A percentile compares a stretch with the other conserved stretches of the same genome.
Conservation (phyloP, 139 green algal genomes). For the Chlorella sp. region DNA sequence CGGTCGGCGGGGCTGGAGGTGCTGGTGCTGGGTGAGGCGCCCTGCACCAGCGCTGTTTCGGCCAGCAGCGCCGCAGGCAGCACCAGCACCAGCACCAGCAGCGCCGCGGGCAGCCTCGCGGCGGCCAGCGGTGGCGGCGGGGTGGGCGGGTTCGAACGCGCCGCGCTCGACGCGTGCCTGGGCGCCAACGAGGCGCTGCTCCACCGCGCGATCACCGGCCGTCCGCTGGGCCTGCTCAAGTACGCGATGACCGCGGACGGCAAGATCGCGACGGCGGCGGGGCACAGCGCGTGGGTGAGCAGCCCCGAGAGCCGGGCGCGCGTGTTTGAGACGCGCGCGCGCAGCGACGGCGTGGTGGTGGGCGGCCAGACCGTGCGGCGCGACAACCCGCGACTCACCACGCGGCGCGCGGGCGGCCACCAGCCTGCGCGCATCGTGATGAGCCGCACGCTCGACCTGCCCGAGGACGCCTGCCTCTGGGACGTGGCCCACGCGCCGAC, state of each 20-base stretch:
- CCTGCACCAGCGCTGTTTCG: background rate
- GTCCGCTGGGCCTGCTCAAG: constrained; percentile 87
- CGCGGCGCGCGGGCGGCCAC: constrained; percentile 84
- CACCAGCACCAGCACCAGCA: background rate
- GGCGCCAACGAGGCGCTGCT: constrained; percentile 80
- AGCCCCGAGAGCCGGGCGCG: constrained; percentile 56
- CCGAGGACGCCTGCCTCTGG: constrained; percentile 89
- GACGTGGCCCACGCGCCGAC: constrained; percentile 87
- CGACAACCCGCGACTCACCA: constrained; percentile 97
- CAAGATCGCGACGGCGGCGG: constrained; percentile 93
- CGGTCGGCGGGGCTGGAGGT: constrained; percentile 72
- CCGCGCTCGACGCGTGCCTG: constrained; percentile 62
- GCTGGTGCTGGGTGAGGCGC: constrained; percentile 54
- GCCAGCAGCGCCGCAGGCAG: background rate
- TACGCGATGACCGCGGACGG: constrained; percentile 99
- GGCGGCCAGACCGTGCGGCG: constrained; percentile 91
- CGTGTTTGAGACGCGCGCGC: constrained; percentile 84
- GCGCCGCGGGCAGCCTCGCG: background rate
- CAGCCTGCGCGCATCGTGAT: constrained; percentile 91
- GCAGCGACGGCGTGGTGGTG: constrained; percentile 91
- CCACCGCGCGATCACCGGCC: constrained; percentile 73
- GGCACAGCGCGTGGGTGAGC: constrained; percentile 96
- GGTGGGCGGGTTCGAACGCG: too few relatives aligned
- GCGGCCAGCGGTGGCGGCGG: too few relatives aligned
- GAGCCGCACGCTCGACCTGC: constrained; percentile 90